Percentiles rank a stretch among this genome's conserved stretches.
These are phyloP conservation scores for Daldinia loculata DNA, from an alignment of 495 filamentous ascomycete genomes.

Conservation along the genomic window DNA sequence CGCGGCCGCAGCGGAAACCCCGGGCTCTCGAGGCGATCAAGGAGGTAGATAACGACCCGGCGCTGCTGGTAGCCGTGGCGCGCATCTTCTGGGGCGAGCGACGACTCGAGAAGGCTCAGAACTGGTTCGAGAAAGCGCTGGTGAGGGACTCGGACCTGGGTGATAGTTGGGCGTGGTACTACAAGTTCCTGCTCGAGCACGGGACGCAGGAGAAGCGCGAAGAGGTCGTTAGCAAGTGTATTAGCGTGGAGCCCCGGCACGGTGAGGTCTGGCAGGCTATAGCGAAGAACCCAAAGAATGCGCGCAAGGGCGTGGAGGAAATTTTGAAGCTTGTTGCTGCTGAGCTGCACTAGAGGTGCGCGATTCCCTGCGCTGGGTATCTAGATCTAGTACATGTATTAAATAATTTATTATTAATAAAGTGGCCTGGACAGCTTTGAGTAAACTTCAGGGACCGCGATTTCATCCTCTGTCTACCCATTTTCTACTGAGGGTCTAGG, in stretches of 20 bases:
- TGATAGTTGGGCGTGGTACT: constrained; percentile 98
- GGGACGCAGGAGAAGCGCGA: constrained; percentile 90
- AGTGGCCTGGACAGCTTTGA: neutral
- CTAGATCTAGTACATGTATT: neutral
- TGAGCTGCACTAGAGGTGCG: constrained; percentile 47
- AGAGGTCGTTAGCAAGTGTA: constrained; percentile 79
- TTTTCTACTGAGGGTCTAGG: neutral
- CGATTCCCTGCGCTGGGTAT: neutral
- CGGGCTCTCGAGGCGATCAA: constrained; percentile 93
- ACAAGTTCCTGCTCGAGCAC: constrained; percentile 89
- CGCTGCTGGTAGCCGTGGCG: constrained; percentile 72
- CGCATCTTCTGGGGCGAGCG: constrained; percentile 69
- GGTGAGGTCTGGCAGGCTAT: constrained; percentile 92
- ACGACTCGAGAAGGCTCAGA: constrained; percentile 87
- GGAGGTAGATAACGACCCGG: constrained; percentile 91
- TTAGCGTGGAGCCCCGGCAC: constrained; percentile 82
- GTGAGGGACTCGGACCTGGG: constrained; percentile 84
- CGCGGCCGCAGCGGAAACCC: constrained; percentile 89
- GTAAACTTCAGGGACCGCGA: neutral
- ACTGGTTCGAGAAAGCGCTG: constrained; percentile 96
- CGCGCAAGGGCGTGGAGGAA: constrained; percentile 76
- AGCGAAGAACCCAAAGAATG: constrained; percentile 85
- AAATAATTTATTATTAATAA: neutral
- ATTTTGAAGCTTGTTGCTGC: constrained; percentile 78
- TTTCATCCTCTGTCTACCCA: neutral